phyloP scores from a whole-genome alignment of 1,284 basidiomycete species.

The Heterobasidion occidentale region DNA sequence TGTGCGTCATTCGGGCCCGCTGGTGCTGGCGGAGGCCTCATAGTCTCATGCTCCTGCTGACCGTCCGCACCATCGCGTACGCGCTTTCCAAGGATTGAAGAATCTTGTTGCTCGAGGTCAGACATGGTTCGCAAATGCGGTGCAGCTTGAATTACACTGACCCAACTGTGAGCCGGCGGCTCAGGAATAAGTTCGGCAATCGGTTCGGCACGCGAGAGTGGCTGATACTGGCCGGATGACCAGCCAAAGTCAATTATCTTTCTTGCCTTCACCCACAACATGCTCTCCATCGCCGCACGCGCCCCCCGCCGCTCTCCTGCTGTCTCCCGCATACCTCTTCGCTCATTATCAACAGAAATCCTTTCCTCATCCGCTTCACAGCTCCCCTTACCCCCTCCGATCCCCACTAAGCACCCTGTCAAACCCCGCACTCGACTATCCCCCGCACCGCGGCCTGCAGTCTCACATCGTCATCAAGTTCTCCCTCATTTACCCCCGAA shows the following conservation, averaged over 20 bases:
- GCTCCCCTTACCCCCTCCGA: slow-evolving; percentile 23
- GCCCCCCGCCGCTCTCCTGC: slow-evolving; percentile 9
- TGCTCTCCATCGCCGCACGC: slow-evolving; percentile 15
- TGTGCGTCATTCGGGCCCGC: slow-evolving; percentile 17
- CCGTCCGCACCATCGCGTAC: slow-evolving; percentile 32
- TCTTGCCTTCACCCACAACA: slow-evolving; percentile 6
- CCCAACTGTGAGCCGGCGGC: too few relatives aligned
- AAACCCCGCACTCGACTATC: slow-evolving; percentile 30
- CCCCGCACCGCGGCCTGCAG: slow-evolving; percentile 46
- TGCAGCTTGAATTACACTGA: background rate
- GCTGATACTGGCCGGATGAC: too few relatives aligned
- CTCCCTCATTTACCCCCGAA: slow-evolving; percentile 54
- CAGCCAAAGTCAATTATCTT: too few relatives aligned
- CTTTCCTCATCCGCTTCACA: slow-evolving; percentile 23
- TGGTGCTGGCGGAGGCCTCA: slow-evolving; percentile 11
- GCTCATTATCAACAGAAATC: slow-evolving; percentile 44
- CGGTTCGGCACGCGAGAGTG: background rate
- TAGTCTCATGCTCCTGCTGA: slow-evolving; percentile 14
- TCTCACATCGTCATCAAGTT: slow-evolving; percentile 30
- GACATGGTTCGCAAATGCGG: slow-evolving; percentile 1
- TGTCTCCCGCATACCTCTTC: slow-evolving; percentile 17
- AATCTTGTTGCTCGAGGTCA: slow-evolving; percentile 27
- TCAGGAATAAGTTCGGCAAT: too few relatives aligned
- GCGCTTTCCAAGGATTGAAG: slow-evolving; percentile 58
- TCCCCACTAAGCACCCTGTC: slow-evolving; percentile 18